These are phyloP conservation scores for Rozella allomycis DNA, from an alignment of 371 early-diverging fungal genomes.

Conservation along the genomic window DNA sequence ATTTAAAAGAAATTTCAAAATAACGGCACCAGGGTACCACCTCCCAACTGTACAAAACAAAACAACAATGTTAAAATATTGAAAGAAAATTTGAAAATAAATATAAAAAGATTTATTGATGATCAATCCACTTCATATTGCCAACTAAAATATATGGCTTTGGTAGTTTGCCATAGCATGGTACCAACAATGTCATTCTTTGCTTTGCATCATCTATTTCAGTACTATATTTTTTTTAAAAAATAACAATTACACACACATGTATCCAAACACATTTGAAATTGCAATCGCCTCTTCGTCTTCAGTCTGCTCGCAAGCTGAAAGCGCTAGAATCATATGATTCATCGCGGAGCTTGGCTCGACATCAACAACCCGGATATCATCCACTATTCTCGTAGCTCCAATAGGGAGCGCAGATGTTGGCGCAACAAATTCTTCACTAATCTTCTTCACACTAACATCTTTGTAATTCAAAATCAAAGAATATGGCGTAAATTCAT, in stretches of 20 bases:
- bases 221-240: conserved; percentile 19
- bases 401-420: conserved; percentile 81
- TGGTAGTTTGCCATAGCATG: conserved; percentile 68
- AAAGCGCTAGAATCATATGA: conserved; percentile 68
- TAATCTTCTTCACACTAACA: conserved; percentile 48
- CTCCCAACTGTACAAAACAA: too few species aligned
- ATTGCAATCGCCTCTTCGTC: conserved; percentile 1
- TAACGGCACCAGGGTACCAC: too few species aligned
- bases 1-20: too few species aligned
- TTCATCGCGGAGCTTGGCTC: conserved; percentile 56
- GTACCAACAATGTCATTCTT: conserved; percentile 59
- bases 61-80: too few species aligned
- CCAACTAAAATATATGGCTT: conserved; percentile 58
- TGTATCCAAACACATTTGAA: conserved; percentile 59
- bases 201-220: conserved; percentile 55
- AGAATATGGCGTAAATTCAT: conserved; percentile 60
- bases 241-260: conserved; percentile 49
- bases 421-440: conserved; percentile 62
- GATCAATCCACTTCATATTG: conserved; percentile 72
- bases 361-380: conserved; percentile 52
- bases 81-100: too few species aligned
- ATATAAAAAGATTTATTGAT: too few species aligned
- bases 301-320: conserved; percentile 27
- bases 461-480: conserved; percentile 53
- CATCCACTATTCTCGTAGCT: conserved; percentile 46